Base-by-base conservation (phyloP, 2,329 filamentous ascomycete genomes). In the Aspergillus sp. region DNA sequence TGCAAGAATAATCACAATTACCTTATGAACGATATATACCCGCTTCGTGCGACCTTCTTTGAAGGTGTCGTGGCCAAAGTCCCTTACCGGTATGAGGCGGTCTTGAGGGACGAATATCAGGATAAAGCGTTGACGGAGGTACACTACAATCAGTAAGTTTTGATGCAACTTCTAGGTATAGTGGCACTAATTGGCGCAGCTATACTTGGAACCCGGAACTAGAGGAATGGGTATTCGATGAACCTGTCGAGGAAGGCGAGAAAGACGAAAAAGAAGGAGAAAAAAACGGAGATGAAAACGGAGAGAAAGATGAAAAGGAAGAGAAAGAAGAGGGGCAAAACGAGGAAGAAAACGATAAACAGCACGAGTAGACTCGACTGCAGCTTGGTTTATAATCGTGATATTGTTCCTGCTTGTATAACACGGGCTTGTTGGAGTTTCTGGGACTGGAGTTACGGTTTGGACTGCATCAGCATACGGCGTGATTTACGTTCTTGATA, bases 1-100 rank as follows among this genome's bases (percentile, higher is more conserved):
- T 93, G 90, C 77, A 93, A 93, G 78, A 93, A 95, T 70, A 82
- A 83, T 67, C 91, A 96, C 74, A 78, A 81, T 46, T 95, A 95
- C 73, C 75, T 78, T 42, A 86, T 83, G 24, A 77, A 77, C n/a
- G 89, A 95, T 65, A 78, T 95, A 12, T 95, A 87, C 75, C 91
- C 91, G 3, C 79, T 95, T 80, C 83, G 89, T 15, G 80, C 86
- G 68, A 89, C 86, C 24, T 82, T 84, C 61, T 95, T 91, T 65
- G 90, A 95, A 75, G 89, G 89, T 19, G 86, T 89, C 2, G 76
- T 81, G 12, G 89, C 89, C 22, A 82, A 81, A 63, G 83, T 95
- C 22, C 91, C 91, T 4, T 79, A 72, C 57, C 69, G 70, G 27
- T 80, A 78, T 54, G 68, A 73, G 52, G 63, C 70, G 12, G 70